These are phyloP conservation scores for Phytophthora cajani DNA, from an alignment of 352 stramenopile genomes.

Conservation along the genomic window DNA sequence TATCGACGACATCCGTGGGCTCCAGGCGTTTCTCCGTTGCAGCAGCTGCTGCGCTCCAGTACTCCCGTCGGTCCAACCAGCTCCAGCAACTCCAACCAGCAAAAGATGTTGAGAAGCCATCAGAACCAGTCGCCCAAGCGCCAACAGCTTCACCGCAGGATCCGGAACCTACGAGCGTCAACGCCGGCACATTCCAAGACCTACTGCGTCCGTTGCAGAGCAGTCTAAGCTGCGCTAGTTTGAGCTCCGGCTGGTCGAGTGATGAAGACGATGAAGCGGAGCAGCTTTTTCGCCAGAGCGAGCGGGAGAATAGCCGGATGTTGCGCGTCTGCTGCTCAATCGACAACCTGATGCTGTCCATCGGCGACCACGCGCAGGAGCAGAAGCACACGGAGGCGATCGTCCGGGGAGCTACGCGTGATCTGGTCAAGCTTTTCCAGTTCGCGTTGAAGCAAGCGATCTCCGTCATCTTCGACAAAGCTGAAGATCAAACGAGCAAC, in stretches of 20 bases:
- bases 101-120: conserved; percentile 20
- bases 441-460: conserved; percentile 58
- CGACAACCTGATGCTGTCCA: conserved; percentile 67
- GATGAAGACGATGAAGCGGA: conserved; percentile 49
- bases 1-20: conserved; percentile 7
- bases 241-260: conserved; percentile 42
- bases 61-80: conserved; percentile 47
- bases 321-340: conserved; percentile 71
- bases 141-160: conserved; percentile 3
- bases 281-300: conserved; percentile 43
- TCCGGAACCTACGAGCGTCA: conserved; percentile 2
- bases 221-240: conserved; percentile 54
- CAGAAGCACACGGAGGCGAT: conserved; percentile 59
- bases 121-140: not conserved
- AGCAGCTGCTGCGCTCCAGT: conserved; percentile 27
- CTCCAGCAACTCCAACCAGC: conserved; percentile 37
- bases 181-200: conserved; percentile 49
- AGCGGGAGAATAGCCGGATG: conserved; percentile 64
- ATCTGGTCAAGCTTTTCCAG: conserved; percentile 56
- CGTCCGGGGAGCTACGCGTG: conserved; percentile 46
- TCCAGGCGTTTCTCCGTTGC: conserved; percentile 32
- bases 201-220: conserved; percentile 62
- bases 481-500: conserved; percentile 2
- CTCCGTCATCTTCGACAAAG: conserved; percentile 25
- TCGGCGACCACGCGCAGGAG: conserved; percentile 54